Evolutionary conservation across 169 alveolate species (phyloP).

Genomic region (Cryptosporidium andersoni): DNA sequence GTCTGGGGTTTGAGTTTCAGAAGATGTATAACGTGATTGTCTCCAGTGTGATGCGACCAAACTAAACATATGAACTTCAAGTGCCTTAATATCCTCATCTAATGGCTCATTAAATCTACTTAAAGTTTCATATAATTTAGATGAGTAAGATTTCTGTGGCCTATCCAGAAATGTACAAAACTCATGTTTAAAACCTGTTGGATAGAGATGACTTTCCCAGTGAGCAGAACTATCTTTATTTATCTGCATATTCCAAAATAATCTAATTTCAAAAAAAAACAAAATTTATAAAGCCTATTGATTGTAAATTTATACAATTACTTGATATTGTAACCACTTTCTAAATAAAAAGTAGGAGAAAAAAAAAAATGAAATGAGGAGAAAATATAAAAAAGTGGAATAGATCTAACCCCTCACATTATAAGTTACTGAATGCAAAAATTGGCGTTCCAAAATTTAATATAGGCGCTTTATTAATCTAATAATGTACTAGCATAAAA

Average conservation of each 20-base stretch:
- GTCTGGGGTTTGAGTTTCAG: background rate
- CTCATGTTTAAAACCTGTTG: constrained; percentile 48
- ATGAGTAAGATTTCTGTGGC: constrained; percentile 15
- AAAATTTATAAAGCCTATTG: no score
- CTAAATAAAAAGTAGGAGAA: no score
- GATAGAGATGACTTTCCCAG: constrained; percentile 28
- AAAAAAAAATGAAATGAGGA: no score
- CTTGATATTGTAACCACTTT: no score
- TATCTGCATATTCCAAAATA: background rate
- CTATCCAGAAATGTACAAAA: constrained; percentile 55
- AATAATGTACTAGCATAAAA: no score
- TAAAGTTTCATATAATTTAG: background rate
- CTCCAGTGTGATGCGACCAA: constrained; percentile 65
- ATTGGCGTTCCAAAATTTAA: no score
- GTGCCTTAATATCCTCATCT: constrained; percentile 61
- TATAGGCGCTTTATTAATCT: no score
- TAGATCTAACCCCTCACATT: no score
- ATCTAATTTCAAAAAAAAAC: no score
- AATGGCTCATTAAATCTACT: constrained; percentile 50
- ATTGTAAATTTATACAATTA: no score
- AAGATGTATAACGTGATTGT: constrained; percentile 7
- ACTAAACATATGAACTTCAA: constrained; percentile 63
- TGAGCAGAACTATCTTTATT: background rate
- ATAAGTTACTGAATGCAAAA: no score
- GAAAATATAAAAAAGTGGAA: no score